Evolutionary conservation across 371 early-diverging fungal genomes (phyloP).

Genomic region (Rhizopus microsporus): DNA sequence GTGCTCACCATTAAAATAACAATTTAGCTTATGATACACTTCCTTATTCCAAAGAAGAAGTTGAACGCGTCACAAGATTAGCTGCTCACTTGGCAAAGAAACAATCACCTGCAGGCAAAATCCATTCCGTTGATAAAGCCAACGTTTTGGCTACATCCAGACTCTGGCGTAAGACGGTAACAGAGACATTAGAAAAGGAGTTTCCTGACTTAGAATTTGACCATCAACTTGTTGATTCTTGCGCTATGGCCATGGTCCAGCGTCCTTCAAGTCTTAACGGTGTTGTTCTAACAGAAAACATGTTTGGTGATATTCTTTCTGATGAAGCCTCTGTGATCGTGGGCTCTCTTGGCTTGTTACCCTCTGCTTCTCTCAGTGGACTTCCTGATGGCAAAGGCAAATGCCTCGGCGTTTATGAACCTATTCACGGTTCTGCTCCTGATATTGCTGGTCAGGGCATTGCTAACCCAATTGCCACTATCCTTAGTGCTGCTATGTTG

Average conservation of each 20-base stretch:
- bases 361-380: constrained; percentile 88
- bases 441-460: constrained; percentile 96
- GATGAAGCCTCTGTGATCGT: constrained; percentile 96
- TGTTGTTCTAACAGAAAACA: constrained; percentile 94
- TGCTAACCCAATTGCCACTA: constrained; percentile 97
- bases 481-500: constrained; percentile 92
- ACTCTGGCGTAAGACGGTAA: constrained; percentile 92
- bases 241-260: constrained; percentile 95
- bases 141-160: constrained; percentile 97
- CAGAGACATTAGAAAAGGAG: constrained; percentile 81
- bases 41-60: constrained; percentile 86
- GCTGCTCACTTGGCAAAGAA: constrained; percentile 83
- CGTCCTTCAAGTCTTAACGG: constrained; percentile 91
- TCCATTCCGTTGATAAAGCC: constrained; percentile 97
- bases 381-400: constrained; percentile 73
- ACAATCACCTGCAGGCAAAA: constrained; percentile 77
- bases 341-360: constrained; percentile 92
- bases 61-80: constrained; percentile 91
- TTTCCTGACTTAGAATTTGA: constrained; percentile 83
- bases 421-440: constrained; percentile 97
- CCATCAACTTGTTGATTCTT: constrained; percentile 94
- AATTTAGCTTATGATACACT: constrained; percentile 83
- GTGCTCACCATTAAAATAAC: background rate
- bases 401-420: constrained; percentile 92
- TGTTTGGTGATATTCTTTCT: constrained; percentile 97